phyloP scores from a whole-genome alignment of 331 rosid species.

The Phaseolus coccineus region DNA sequence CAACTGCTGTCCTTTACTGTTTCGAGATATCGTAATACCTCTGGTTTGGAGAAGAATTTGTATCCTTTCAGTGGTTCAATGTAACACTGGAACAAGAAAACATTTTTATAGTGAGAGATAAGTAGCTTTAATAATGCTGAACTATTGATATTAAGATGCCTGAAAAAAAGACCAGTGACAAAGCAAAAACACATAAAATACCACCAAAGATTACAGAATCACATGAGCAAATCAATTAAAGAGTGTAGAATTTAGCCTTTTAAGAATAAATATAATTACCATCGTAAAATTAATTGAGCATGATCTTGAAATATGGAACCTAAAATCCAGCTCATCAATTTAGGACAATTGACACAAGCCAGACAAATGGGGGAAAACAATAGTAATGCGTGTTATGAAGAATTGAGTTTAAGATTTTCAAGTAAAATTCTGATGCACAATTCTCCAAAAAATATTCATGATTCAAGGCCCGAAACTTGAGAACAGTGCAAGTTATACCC shows the following conservation, averaged over 20 bases:
- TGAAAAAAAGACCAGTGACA: slow-evolving; percentile 12
- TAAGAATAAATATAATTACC: slow-evolving; percentile 8
- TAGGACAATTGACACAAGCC: slow-evolving; percentile 27
- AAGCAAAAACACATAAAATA: slow-evolving; percentile 38
- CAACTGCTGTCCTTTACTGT: slow-evolving; percentile 49
- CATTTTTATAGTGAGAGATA: slow-evolving; percentile 30
- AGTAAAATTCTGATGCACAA: slow-evolving; percentile 25
- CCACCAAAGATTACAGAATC: slow-evolving; percentile 18
- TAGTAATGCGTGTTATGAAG: slow-evolving; percentile 17
- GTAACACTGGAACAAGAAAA: slow-evolving; percentile 68
- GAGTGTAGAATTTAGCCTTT: slow-evolving; percentile 21
- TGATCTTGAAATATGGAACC: slow-evolving; percentile 14
- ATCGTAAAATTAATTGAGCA: slow-evolving; percentile 29
- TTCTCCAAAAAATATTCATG: slow-evolving; percentile 1
- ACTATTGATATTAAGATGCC: slow-evolving; percentile 3
- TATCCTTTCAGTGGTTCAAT: slow-evolving; percentile 62
- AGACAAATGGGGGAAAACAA: slow-evolving; percentile 33
- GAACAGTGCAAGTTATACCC: slow-evolving; percentile 23
- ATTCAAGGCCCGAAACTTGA: slow-evolving; percentile 35
- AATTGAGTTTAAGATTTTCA: slow-evolving; percentile 24
- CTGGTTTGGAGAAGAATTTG: slow-evolving; percentile 89
- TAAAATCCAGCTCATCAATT: slow-evolving; percentile 32
- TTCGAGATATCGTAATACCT: slow-evolving; percentile 77
- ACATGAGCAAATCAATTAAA: slow-evolving; percentile 15
- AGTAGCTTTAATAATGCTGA: slow-evolving; percentile 9